Percentiles rank a stretch among this genome's conserved stretches.
Conservation (phyloP, 805 yeast genomes). For the Candida argentea region DNA sequence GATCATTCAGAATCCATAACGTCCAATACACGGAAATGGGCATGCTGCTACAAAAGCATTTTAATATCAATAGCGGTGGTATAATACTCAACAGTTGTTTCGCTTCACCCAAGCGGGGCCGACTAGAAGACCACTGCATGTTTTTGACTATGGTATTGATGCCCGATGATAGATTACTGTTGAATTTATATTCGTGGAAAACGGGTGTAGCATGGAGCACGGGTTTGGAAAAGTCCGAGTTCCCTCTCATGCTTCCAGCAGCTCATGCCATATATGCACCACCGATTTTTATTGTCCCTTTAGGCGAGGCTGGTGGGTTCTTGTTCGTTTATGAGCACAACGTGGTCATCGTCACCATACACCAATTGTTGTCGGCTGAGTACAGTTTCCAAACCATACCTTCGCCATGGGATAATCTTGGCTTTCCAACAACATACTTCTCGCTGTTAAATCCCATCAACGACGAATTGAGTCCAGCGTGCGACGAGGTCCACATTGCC, state of each 20-base stretch:
- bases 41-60: slow-evolving; percentile 23
- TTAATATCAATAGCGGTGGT: slow-evolving; percentile 33
- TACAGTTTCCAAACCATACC: slow-evolving; percentile 18
- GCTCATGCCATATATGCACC: no score
- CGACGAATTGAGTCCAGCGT: slow-evolving; percentile 1
- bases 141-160: slow-evolving; percentile 29
- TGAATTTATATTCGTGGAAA: slow-evolving; percentile 33
- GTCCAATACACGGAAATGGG: slow-evolving; percentile 28
- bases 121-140: slow-evolving; percentile 19
- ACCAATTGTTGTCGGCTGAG: slow-evolving; percentile 39
- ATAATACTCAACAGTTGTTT: slow-evolving; percentile 32
- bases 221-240: slow-evolving; percentile 22
- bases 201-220: slow-evolving; percentile 21
- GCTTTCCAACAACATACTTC: slow-evolving; percentile 33
- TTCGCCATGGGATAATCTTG: slow-evolving; percentile 11
- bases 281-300: slow-evolving; percentile 32
- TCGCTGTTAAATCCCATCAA: slow-evolving; percentile 14
- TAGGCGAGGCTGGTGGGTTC: slow-evolving; percentile 24
- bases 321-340: slow-evolving; percentile 26
- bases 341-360: slow-evolving; percentile 27
- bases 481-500: slow-evolving; percentile 22
- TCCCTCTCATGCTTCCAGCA: slow-evolving; percentile 33
- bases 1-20: slow-evolving; percentile 27
- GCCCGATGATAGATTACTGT: slow-evolving; percentile 21
- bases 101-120: slow-evolving; percentile 18